Evolutionary conservation across 148 eudicot species (phyloP), one percentile per base, ranked within the genome.

Genomic region (Nepenthes gracilis): DNA sequence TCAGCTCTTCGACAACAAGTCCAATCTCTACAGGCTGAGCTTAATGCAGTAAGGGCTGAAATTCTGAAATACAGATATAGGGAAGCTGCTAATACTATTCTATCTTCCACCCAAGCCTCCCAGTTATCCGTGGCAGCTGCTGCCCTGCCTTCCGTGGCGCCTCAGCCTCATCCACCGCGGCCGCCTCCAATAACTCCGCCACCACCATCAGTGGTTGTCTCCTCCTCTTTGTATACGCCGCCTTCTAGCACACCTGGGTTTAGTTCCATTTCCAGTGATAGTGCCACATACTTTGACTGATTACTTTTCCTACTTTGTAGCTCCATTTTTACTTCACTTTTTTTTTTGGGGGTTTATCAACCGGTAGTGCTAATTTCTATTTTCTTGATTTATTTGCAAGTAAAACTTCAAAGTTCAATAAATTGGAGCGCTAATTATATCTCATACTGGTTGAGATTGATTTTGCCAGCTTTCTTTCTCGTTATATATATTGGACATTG

Each of bases 1-100:
- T 82, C 91, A 12, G 81, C 85, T n/a, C 63, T 90, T 40, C 91
- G 87, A 47, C 85, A 85, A 58, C 83, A 87, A 36, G 67, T 90
- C 11, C 83, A 87, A 59, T 23, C 81, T 12, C 49, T 90, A 50
- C 83, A 84, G 64, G 78, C 78, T 1, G 85, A 88, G 67, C 73
- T 88, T 2, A 71, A 75, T 57, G 75, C 80, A 35, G 74, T 81
- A 2, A 83, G 92, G 75, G 65, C 79, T 33, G 86, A 85, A 61
- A 85, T 88, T 14, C 38, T 82, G 47, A 88, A 79, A 69, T 77
- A 69, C 72, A 88, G 83, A 62, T 85, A 85, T 64, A 72, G 83
- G 59, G 91, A 88, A 34, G 83, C 85, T 43, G 86, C 95, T 1
- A 52, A 52, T 35, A 23, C 5, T 33, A 32, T 11, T 35, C 12